Evolutionary conservation across 78 protist species (phyloP), one percentile per base, ranked within the genome.

Genomic region (Emiliania huxleyi): DNA sequence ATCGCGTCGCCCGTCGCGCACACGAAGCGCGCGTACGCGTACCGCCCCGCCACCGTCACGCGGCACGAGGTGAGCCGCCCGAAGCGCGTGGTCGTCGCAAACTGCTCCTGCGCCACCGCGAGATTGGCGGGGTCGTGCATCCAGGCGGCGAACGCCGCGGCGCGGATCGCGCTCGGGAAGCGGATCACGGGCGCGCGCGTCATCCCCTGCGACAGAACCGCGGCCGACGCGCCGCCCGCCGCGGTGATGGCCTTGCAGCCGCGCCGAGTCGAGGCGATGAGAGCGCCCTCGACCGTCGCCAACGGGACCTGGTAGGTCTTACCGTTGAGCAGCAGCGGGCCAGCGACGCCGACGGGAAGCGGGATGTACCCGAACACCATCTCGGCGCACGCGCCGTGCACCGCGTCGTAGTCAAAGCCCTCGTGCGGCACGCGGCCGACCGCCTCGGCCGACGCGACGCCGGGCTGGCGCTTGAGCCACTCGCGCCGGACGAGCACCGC

Each of bases 221-320:
- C 94, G 8, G 90, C 62, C 25, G 0, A 2, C 26, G 79, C 91
- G 43, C 95, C 95, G 46, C 93, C 97, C 3, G 88, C 6, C 56
- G 6, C 42, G 37, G 69, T 45, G 69, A 97, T 81, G n/a, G 98
- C 97, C 81, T 83, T 85, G 55, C 93, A 62, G 69, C 98, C 98
- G 19, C 99, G 90, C 69, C 95, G 90, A 4, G 96, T 95, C 43
- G 91, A 37, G 26, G 98, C 99, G 22, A 98, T 92, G 29, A 98
- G 93, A 35, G 92, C 29, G 55, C 98, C 99, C 89, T 98, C 99
- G n/a, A 97, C 95, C 46, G 99, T 98, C 25, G 99, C 97, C 96
- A 98, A 81, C 56, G 99, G 99, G 4, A 98, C 55, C 23, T 37
- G n/a, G 40, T 23, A 18, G 37, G 37, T 21, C 42, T 23, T 43